Percentiles rank a stretch among this genome's conserved stretches.
Conservation (phyloP, 768 basidiomycete genomes). For the Pleurotus cornucopiae region DNA sequence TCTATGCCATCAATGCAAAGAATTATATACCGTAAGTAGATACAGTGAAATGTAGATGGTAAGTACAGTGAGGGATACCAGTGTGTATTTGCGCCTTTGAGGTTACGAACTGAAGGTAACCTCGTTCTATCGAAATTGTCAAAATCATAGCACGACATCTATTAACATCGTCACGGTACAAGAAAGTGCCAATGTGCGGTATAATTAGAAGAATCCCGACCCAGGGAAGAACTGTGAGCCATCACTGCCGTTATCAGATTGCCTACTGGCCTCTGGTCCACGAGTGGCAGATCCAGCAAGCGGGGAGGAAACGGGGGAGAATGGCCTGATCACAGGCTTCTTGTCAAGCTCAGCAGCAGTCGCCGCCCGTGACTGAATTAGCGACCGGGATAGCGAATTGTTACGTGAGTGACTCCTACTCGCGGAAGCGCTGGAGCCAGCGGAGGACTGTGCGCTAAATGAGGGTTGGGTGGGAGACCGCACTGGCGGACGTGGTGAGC, state of each 20-base stretch:
- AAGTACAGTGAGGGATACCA: no score
- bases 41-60: no score
- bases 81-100: no score
- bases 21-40: no score
- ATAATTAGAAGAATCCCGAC: conserved; percentile 28
- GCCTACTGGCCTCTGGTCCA: conserved; percentile 14
- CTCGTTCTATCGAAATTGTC: no score
- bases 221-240: conserved; percentile 35
- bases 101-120: no score
- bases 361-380: conserved; percentile 20
- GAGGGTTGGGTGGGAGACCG: conserved; percentile 1
- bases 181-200: no score
- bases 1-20: no score
- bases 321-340: conserved; percentile 32
- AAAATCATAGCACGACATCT: background rate
- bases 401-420: conserved; percentile 3
- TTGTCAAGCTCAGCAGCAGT: conserved; percentile 38
- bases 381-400: conserved; percentile 9
- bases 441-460: conserved; percentile 6
- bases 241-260: conserved; percentile 18
- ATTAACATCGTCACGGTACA: background rate
- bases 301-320: conserved; percentile 18
- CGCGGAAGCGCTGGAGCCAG: conserved; percentile 8
- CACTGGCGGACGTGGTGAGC: conserved; percentile 8
- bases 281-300: conserved; percentile 10